Conservation (phyloP, 108 stramenopile species). For the Stephanodiscus minutulus region DNA sequence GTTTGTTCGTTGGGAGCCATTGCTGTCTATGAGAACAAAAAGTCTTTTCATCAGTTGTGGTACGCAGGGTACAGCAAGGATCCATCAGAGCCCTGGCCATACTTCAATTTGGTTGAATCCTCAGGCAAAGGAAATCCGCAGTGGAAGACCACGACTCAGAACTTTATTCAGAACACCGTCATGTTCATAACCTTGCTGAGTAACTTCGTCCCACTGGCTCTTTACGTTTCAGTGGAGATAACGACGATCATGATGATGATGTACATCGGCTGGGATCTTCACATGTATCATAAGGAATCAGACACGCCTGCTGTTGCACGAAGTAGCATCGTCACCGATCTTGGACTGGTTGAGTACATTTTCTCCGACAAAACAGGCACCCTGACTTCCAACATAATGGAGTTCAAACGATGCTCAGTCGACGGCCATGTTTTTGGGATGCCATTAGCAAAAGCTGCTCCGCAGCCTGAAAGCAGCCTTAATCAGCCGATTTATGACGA, state of each 20-base stretch:
- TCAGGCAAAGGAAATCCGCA: slow-evolving; percentile 38
- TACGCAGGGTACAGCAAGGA: slow-evolving; percentile 64
- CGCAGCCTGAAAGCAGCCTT: slow-evolving; percentile 14
- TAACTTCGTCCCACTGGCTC: slow-evolving; percentile 90
- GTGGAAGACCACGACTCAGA: slow-evolving; percentile 55
- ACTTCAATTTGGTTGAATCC: slow-evolving; percentile 49
- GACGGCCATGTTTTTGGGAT: slow-evolving; percentile 87
- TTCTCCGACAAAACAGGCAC: slow-evolving; percentile 98
- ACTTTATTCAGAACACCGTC: slow-evolving; percentile 77
- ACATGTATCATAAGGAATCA: slow-evolving; percentile 91
- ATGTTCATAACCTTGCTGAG: slow-evolving; percentile 81
- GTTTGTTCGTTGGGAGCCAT: slow-evolving; percentile 52
- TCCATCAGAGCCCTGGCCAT: slow-evolving; percentile 71
- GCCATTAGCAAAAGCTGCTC: slow-evolving; percentile 67
- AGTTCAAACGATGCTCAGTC: slow-evolving; percentile 94
- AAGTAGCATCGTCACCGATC: slow-evolving; percentile 88
- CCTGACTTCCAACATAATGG: slow-evolving; percentile 97
- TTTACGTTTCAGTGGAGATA: slow-evolving; percentile 90
- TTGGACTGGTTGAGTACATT: slow-evolving; percentile 94
- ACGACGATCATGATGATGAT: slow-evolving; percentile 70
- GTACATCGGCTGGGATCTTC: slow-evolving; percentile 79
- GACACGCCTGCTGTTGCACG: slow-evolving; percentile 86
- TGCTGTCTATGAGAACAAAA: slow-evolving; percentile 38
- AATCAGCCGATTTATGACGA: slow-evolving; percentile 27
- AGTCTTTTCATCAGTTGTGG: slow-evolving; percentile 60